phyloP scores from a whole-genome alignment of 805 yeast genomes.

The Yarrowia keelungensis region DNA sequence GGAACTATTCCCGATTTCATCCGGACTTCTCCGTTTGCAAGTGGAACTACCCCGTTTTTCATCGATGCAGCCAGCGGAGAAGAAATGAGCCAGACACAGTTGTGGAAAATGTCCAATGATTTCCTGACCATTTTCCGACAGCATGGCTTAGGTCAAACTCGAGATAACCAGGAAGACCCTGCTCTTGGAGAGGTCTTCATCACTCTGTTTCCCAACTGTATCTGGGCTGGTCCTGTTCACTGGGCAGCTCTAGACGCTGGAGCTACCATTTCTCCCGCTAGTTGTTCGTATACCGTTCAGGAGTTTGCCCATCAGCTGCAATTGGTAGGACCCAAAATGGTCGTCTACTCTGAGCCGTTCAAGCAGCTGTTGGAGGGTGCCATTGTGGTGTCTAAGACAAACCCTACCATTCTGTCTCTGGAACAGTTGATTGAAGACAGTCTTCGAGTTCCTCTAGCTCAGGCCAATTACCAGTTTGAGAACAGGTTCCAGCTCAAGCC shows the following conservation, averaged over 20 bases:
- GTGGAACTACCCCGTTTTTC: constrained; percentile 9
- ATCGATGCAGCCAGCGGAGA: constrained; percentile 7
- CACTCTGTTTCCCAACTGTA: constrained; percentile 18
- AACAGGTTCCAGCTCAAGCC: constrained; percentile 4
- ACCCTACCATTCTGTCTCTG: background rate
- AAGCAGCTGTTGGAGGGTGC: background rate
- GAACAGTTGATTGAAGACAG: constrained; percentile 10
- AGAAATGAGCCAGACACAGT: background rate
- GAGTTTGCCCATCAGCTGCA: constrained; percentile 20
- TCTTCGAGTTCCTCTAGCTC: background rate
- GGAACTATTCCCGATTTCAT: constrained; percentile 25
- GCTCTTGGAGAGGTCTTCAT: background rate
- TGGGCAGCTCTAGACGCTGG: constrained; percentile 29
- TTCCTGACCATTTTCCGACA: constrained; percentile 1
- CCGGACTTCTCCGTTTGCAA: background rate
- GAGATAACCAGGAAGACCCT: background rate
- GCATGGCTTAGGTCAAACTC: background rate
- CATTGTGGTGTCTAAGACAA: background rate
- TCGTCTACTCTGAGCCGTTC: background rate
- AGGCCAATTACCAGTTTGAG: background rate
- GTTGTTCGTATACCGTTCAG: background rate
- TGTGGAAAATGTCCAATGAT: constrained; percentile 24
- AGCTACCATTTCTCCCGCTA: constrained; percentile 14
- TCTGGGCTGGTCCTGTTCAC: constrained; percentile 19
- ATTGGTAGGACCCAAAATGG: background rate